Base-by-base conservation (phyloP, 345 rosid genomes). In the Mangifera indica region DNA sequence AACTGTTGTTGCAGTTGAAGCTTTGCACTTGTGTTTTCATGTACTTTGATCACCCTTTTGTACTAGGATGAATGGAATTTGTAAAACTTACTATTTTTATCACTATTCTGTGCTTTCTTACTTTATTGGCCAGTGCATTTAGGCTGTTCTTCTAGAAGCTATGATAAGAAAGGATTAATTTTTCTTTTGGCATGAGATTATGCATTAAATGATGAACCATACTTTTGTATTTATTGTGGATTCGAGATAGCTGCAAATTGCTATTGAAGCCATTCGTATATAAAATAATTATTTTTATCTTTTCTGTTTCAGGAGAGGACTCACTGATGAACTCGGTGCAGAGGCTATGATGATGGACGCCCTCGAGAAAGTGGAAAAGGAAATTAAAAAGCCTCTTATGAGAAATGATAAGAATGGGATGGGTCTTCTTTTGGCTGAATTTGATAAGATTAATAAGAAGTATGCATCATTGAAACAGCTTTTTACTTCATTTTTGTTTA, bases 281-380 rank as follows among this genome's bases (percentile, higher is more conserved):
- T n/a, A 24, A 37, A 24, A 29, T 17, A 56, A 56, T 20, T 40
- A 14, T n/a, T 24, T 51, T 42, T 48, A 76, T 40, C 52, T 18
- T 63, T 37, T 69, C 0, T 25, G 7, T 12, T 84, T 83, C 79
- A 96, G 99, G 95, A 83, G 88, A 72, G 96, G 96, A 61, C 85
- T 96, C 62, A 69, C 56, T 66, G 98, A 93, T 81, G 96, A 89
- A 71, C 87, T 85, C 55, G 98, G 98, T 81, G 90, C 86, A 10
- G 99, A 96, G 88, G 87, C 87, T 69, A 86, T 91, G 99, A 93
- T 91, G 97, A 86, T 96, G 74, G 96, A 89, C 73, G 97, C 98
- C 61, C 72, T 96, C 78, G 99, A 93, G 67, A 96, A 96, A 80
- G 87, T 93, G 64, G 99, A 96, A 67, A 89, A 86, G 37, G 95